Conservation (phyloP, 2,329 filamentous ascomycete genomes). For the Fusarium sterilihyphosum region DNA sequence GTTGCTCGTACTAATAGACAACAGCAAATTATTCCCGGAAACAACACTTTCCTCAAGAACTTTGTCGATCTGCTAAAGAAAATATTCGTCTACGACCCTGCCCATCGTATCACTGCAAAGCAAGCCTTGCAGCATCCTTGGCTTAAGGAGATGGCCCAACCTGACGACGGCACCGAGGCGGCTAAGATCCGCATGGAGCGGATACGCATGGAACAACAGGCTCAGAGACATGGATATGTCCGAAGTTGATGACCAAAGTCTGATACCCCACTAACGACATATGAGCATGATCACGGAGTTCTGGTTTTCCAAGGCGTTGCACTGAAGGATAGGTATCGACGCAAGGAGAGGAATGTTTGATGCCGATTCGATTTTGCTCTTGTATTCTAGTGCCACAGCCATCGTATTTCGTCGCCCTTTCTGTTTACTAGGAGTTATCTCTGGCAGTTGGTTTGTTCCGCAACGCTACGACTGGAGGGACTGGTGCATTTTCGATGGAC, state of each 20-base stretch:
- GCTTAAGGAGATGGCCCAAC: slow-evolving; percentile 71
- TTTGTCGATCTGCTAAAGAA: slow-evolving; percentile 72
- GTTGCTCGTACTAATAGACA: slow-evolving; percentile 2
- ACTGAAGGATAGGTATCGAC: slow-evolving; percentile 34
- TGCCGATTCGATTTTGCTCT: slow-evolving; percentile 38
- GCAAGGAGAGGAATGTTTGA: slow-evolving; percentile 30
- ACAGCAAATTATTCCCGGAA: slow-evolving; percentile 72
- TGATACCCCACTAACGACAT: slow-evolving; percentile 43
- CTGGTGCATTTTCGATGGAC: slow-evolving; percentile 34
- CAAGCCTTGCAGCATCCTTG: slow-evolving; percentile 73
- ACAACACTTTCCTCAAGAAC: slow-evolving; percentile 66
- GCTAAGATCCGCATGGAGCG: slow-evolving; percentile 69
- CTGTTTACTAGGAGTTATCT: slow-evolving; percentile 38
- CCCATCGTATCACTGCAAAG: slow-evolving; percentile 72
- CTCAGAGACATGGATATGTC: slow-evolving; percentile 37
- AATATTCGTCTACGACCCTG: slow-evolving; percentile 75
- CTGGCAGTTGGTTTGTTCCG: slow-evolving; percentile 35
- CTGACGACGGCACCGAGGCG: slow-evolving; percentile 75
- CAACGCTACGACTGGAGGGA: slow-evolving; percentile 37
- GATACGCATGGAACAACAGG: slow-evolving; percentile 55
- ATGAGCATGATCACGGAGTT: slow-evolving; percentile 49
- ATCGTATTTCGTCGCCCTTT: slow-evolving; percentile 34
- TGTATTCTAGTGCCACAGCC: slow-evolving; percentile 46
- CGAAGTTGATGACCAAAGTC: slow-evolving; percentile 36
- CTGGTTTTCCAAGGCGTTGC: slow-evolving; percentile 40